These are phyloP conservation scores for Discostella pseudostelligera DNA, from an alignment of 108 stramenopile genomes.

Conservation along the genomic window DNA sequence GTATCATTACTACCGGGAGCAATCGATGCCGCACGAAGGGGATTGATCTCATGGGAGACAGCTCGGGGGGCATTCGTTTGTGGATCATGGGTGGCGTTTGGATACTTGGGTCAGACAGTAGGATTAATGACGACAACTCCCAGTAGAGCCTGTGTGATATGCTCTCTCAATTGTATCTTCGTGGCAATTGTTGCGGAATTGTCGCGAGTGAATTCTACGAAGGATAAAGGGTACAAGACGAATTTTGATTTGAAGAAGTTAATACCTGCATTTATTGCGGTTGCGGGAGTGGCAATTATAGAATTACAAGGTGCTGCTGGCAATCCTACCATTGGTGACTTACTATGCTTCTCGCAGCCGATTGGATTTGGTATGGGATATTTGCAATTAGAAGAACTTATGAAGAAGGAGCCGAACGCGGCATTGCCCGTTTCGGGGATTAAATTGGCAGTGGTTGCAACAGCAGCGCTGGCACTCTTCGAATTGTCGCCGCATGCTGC, in stretches of 20 bases:
- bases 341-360: slow-evolving; percentile 70
- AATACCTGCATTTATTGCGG: slow-evolving; percentile 60
- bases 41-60: slow-evolving; percentile 52
- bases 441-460: slow-evolving; percentile 55
- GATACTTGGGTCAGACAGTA: slow-evolving; percentile 67
- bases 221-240: slow-evolving; percentile 19
- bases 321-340: slow-evolving; percentile 58
- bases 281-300: slow-evolving; percentile 66
- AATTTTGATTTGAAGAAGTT: slow-evolving; percentile 56
- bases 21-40: slow-evolving; percentile 29
- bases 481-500: slow-evolving; percentile 45
- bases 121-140: slow-evolving; percentile 66
- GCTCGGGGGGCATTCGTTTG: slow-evolving; percentile 53
- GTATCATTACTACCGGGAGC: slow-evolving; percentile 43
- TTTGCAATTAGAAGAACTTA: slow-evolving; percentile 60
- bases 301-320: slow-evolving; percentile 66
- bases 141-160: slow-evolving; percentile 69
- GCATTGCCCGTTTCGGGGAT: slow-evolving; percentile 62
- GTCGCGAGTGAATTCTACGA: slow-evolving; percentile 44
- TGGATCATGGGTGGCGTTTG: slow-evolving; percentile 75
- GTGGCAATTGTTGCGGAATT: slow-evolving; percentile 66
- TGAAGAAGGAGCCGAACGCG: slow-evolving; percentile 62
- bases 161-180: slow-evolving; percentile 73
- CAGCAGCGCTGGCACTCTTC: slow-evolving; percentile 54
- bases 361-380: slow-evolving; percentile 81